Evolutionary conservation across 1,284 basidiomycete species (phyloP).

Genomic region (Tilletia horrida): DNA sequence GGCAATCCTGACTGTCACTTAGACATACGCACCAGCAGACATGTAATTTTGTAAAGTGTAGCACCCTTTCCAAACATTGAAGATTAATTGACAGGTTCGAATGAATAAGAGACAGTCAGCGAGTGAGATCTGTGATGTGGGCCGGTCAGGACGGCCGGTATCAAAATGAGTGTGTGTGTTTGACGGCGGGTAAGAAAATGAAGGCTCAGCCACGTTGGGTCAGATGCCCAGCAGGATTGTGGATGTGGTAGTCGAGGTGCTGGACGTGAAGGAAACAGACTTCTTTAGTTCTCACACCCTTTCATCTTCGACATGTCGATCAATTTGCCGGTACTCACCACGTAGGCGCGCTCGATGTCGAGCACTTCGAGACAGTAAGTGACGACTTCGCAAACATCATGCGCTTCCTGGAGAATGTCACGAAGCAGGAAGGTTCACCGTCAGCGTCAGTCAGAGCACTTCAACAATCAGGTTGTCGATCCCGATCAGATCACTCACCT

Average conservation of each 20-base stretch:
- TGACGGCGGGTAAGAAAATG: too few species aligned
- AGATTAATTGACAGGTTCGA: too few species aligned
- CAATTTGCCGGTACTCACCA: neutral
- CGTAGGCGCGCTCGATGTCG: constrained; percentile 18
- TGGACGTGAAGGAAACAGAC: neutral
- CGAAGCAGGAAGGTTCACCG: constrained; percentile 31
- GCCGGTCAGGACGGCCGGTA: too few species aligned
- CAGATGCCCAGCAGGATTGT: constrained; percentile 14
- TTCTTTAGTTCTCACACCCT: too few species aligned
- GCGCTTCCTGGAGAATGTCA: constrained; percentile 49
- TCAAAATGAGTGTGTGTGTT: too few species aligned
- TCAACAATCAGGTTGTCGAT: constrained; percentile 12
- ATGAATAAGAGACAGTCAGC: too few species aligned
- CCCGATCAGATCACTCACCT: neutral
- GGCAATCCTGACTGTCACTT: too few species aligned
- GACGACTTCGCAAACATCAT: constrained; percentile 44
- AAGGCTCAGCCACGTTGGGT: neutral
- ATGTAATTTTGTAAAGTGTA: too few species aligned
- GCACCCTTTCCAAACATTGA: too few species aligned
- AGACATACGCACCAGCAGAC: too few species aligned
- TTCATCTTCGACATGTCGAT: neutral
- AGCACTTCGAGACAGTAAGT: constrained; percentile 18
- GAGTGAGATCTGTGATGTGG: too few species aligned
- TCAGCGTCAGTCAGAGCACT: constrained; percentile 41
- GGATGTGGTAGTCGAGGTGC: constrained; percentile 17